phyloP scores from a whole-genome alignment of 2,329 filamentous ascomycete species.

The Aspergillus ustus region DNA sequence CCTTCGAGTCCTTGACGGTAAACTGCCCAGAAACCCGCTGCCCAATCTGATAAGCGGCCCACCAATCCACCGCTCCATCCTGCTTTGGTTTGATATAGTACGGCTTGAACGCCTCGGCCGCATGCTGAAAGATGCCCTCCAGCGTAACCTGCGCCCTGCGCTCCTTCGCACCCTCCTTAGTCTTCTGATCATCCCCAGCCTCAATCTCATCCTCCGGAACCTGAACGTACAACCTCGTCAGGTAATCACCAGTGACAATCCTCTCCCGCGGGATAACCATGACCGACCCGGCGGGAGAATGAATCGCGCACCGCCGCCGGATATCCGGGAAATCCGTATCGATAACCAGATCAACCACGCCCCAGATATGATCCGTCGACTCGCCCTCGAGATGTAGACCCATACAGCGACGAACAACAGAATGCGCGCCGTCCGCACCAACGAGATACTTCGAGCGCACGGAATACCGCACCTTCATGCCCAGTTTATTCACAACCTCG shows the following conservation, averaged over 20 bases:
- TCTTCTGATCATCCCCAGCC: constrained; percentile 31
- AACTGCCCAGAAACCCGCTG: constrained; percentile 61
- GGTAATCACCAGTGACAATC: constrained; percentile 64
- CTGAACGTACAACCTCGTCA: constrained; percentile 68
- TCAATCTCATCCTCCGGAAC: constrained; percentile 39
- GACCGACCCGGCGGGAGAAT: constrained; percentile 74
- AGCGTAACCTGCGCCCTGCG: constrained; percentile 67
- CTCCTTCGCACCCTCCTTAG: constrained; percentile 64
- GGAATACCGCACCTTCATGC: constrained; percentile 27
- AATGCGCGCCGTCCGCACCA: constrained; percentile 72
- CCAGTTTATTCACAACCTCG: constrained; percentile 28
- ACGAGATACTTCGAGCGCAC: constrained; percentile 72
- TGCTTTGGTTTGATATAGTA: constrained; percentile 66
- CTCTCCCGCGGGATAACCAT: constrained; percentile 78
- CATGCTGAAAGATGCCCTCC: constrained; percentile 66
- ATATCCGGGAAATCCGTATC: constrained; percentile 78
- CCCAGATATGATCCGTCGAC: constrained; percentile 73
- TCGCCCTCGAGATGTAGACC: constrained; percentile 63
- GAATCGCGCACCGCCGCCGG: constrained; percentile 78
- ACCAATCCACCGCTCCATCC: constrained; percentile 70
- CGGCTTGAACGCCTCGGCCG: constrained; percentile 68
- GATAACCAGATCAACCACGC: constrained; percentile 75
- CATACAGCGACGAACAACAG: constrained; percentile 64
- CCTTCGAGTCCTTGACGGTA: constrained; percentile 66
- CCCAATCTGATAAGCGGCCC: constrained; percentile 76